Base-by-base conservation (phyloP, 441 rosid genomes). In the Iberis amara region DNA sequence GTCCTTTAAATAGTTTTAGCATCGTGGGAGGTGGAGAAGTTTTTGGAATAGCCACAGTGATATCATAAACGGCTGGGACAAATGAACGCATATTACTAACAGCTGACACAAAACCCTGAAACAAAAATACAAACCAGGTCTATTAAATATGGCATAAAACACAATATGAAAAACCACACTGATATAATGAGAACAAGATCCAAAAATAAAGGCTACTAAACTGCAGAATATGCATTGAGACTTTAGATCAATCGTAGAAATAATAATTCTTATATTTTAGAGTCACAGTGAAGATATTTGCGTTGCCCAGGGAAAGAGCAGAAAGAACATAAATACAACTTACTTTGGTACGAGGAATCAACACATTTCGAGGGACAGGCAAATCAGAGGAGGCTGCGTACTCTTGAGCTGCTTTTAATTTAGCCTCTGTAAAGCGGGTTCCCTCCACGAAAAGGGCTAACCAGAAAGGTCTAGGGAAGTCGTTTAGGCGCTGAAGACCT, bases 51-150 rank as follows among this genome's bases (percentile, higher is more conserved):
- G 92, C 82, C 61, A 89, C 89, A 33, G 99, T 89, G 39, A 77
- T 65, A 64, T 92, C 97, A 70, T 92, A 92, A 48, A 92, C 76
- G 68, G 97, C 97, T 48, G 97, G 99, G 51, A 86, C 92, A 72
- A 92, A 92, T 4, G 92, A 72, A 51, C 97, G 88, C 99, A 89
- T 89, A 47, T 92, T 81, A 69, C 80, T 86, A 44, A 92, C 99
- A 28, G 97, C 92, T 64, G 99, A 66, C 65, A 92, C 97, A 79
- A 92, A 92, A 39, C 97, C 99, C 99, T 92, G 82, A 42, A 76
- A 69, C 36, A 44, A 60, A 59, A 27, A 31, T 7, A 41, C 46
- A 43, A 35, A 10, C 13, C 55, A 62, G 24, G 41, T 28, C 15
- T 26, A 12, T 28, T 40, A 7, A 30, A 11, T 43, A 60, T 6